Base-by-base conservation (phyloP, 2,329 filamentous ascomycete genomes). In the Anisogramma anomala region DNA sequence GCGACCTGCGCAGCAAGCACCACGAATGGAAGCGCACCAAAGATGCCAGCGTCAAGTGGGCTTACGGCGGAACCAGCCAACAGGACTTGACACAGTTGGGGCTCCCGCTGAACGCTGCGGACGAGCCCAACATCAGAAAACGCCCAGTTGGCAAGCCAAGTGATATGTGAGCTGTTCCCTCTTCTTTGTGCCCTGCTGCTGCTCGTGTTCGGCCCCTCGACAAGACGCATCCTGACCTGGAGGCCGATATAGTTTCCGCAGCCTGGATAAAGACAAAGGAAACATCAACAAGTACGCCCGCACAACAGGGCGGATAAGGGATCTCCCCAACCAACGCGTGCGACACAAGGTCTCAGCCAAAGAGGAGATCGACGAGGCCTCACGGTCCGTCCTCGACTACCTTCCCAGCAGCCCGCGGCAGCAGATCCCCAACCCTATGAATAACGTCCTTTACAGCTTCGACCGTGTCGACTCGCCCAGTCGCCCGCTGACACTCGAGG, bases 1-100 rank as follows among this genome's bases (percentile, higher is more conserved):
- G 65, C 43, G 66, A 69, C 50, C 50, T 69, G 27, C 66, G 66
- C 55, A 61, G 63, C 53, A 57, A 55, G 38, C 54, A 58, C 45
- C 60, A 60, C 45, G 64, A 65, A 51, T 59, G 55, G 49, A 68
- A 68, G 57, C 62, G 66, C 41, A 50, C 48, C 53, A 68, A 67
- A 55, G 62, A 68, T 49, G 57, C 57, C 4, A 49, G 47, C 15
- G 49, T 53, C 42, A 68, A 69, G 52, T 69, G 66, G 66, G 54
- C 58, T 7, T 53, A 58, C 11, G 65, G 66, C 41, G 43, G 47
- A 22, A 44, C 41, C 4, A 25, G n/a, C n/a, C n/a, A n/a, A n/a
- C n/a, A n/a, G n/a, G 4, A 15, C 30, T 7, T 25, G n/a, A n/a
- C 38, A 3, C 41, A 41, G 41, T 32, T 13, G 19, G 14, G 25